Base-by-base conservation (phyloP, 305 asterid species). In the Rubia peregrina region DNA sequence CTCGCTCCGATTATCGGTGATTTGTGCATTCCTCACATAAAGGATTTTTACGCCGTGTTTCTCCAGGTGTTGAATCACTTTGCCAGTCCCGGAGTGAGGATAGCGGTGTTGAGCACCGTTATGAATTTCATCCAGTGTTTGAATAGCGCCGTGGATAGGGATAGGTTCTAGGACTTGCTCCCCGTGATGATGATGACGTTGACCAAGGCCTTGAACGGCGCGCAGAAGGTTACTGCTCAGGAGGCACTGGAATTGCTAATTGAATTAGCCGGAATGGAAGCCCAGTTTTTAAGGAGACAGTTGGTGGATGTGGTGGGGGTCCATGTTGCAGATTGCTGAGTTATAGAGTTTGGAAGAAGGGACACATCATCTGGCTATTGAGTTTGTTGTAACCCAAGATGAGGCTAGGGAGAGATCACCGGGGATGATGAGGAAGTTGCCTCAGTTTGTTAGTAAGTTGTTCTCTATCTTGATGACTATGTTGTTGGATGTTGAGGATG, bases 391-490 rank as follows among this genome's bases (percentile, higher is more conserved):
- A 65, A 91, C 98, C 11, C 78, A 89, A 70, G 95, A 95, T 0
- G 98, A 91, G 78, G 98, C 96, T 0, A 84, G 96, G 74, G 96
- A 91, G 75, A 82, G 98, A 77, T 96, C 98, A 0, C 98, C 98
- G 0, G 98, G 98, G 67, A 89, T 91, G 98, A 88, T 91, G 96
- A 88, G 98, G 77, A 91, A 91, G 79, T 68, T 91, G 83, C 98
- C 98, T 0, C 98, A 91, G 73, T 91, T 89, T 68, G 88, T 91
- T 69, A 87, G 89, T 81, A 80, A 93, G 78, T 70, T 91, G 55
- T 91, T 89, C 80, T 86, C 89, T 0, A 91, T 86, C 69, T 79
- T 91, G 71, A 85, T 91, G 98, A 88, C 73, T 69, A 88, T 91
- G 96, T 81, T 91, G 36, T 77, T 87, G 80, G 98, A 91, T 78